These are phyloP conservation scores for Pilobolus umbonatus DNA, from an alignment of 192 early-diverging fungal species.

Conservation along the genomic window DNA sequence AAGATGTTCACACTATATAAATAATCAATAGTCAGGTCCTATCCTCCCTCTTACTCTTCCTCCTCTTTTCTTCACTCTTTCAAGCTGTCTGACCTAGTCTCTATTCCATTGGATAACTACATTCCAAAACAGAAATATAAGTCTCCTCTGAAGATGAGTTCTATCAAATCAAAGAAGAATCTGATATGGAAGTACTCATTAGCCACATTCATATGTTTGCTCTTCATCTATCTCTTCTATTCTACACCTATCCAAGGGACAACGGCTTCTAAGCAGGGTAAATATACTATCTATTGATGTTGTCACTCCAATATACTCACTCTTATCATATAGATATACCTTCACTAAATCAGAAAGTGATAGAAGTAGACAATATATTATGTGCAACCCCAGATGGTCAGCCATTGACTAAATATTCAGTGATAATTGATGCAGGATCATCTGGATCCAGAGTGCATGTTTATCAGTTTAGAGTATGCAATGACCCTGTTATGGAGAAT, in stretches of 20 bases:
- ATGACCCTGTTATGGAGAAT: constrained; percentile 75
- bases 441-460: constrained; percentile 98
- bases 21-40: too few relatives aligned
- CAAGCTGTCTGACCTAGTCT: neutral
- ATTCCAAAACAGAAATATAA: neutral
- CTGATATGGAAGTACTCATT: constrained; percentile 6
- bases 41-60: neutral
- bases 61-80: neutral
- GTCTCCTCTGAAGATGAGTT: neutral
- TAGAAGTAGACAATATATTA: neutral
- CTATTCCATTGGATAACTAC: neutral
- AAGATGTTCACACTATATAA: too few relatives aligned
- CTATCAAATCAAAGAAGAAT: constrained; percentile 4
- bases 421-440: constrained; percentile 96
- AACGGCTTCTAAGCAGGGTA: too few relatives aligned
- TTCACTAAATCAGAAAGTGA: constrained; percentile 4
- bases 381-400: constrained; percentile 37
- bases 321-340: too few relatives aligned
- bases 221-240: too few relatives aligned
- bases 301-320: too few relatives aligned
- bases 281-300: too few relatives aligned
- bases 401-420: constrained; percentile 80
- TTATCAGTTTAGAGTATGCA: constrained; percentile 93
- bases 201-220: neutral
- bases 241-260: too few relatives aligned